phyloP scores from a whole-genome alignment of 345 rosid genomes.

The Toxicodendron radicans region DNA sequence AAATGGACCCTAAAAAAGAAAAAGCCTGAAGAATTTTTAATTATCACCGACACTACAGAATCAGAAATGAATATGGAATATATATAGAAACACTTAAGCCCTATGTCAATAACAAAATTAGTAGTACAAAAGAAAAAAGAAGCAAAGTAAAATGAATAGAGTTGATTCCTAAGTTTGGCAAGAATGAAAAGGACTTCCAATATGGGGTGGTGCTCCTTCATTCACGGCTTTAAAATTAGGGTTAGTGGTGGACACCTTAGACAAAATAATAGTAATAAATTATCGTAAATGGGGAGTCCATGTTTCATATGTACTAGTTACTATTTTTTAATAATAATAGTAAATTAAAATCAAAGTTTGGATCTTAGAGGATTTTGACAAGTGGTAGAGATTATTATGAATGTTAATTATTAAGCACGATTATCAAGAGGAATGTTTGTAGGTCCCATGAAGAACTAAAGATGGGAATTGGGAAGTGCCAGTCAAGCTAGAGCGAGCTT shows the following conservation, averaged over 20 bases:
- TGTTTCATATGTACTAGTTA: too few species aligned
- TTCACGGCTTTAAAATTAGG: constrained; percentile 1
- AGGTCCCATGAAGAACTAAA: constrained; percentile 11
- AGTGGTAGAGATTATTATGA: constrained; percentile 6
- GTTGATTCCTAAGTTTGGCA: constrained; percentile 7
- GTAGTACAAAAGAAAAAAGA: background rate
- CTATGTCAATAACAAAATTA: background rate
- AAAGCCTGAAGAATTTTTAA: too few species aligned
- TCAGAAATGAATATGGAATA: background rate
- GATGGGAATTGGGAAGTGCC: background rate
- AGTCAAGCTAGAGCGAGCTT: background rate
- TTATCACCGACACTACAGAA: background rate
- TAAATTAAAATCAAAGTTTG: too few species aligned
- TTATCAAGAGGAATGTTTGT: constrained; percentile 34
- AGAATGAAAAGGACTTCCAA: constrained; percentile 24
- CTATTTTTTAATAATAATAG: too few species aligned
- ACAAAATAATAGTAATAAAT: background rate
- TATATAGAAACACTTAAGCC: too few species aligned
- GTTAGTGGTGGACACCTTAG: background rate
- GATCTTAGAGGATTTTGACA: background rate
- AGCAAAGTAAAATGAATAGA: background rate
- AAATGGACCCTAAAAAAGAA: too few species aligned
- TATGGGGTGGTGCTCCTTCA: background rate
- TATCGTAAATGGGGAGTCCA: too few species aligned
- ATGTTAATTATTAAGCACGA: background rate